Evolutionary conservation across 305 asterid genomes (phyloP), one percentile per base, ranked within the genome.

Genomic region (Fraxinus nigra): DNA sequence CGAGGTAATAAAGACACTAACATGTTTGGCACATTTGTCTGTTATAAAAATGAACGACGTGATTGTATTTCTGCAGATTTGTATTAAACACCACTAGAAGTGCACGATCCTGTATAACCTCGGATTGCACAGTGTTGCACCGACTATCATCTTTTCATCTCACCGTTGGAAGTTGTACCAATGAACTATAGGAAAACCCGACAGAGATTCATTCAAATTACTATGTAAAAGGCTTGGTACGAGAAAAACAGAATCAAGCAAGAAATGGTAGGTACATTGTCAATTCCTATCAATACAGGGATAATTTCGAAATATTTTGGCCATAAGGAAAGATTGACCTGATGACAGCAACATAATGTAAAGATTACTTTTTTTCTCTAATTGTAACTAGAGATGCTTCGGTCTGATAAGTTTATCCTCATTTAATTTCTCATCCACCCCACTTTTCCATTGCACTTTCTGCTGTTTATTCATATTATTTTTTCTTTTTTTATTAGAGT

Each of bases 1-100:
- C 83, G 87, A 89, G 98, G 98, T 94, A 85, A 61, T 37, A 63
- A 28, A 46, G 24, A 72, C 59, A 54, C 13, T 14, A 46, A 30
- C 26, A 13, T 77, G 40, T 48, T 48, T 48, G 59, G 59, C 59
- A 48, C 6, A 16, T n/a, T 51, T 48, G 20, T 48, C 7, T 48
- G 16, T 43, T 43, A 11, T 43, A 43, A 43, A 43, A 46, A 46
- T 46, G 18, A 46, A 46, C 16, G 46, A 35, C 28, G n/a, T 51
- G 40, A 65, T 6, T 43, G 30, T 35, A 77, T 82, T 38, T 82
- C 32, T 75, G 85, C 87, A 87, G 90, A 85, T 82, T 81, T 46
- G 69, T 77, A 48, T 13, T 48, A 48, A 46, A 38, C 63, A 63
- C 20, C 35, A 14, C 56, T 30, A 54, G 80, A 38, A 63, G 5